Evolutionary conservation across 2,329 filamentous ascomycete species (phyloP).

Genomic region (Periconia macrospinosa): DNA sequence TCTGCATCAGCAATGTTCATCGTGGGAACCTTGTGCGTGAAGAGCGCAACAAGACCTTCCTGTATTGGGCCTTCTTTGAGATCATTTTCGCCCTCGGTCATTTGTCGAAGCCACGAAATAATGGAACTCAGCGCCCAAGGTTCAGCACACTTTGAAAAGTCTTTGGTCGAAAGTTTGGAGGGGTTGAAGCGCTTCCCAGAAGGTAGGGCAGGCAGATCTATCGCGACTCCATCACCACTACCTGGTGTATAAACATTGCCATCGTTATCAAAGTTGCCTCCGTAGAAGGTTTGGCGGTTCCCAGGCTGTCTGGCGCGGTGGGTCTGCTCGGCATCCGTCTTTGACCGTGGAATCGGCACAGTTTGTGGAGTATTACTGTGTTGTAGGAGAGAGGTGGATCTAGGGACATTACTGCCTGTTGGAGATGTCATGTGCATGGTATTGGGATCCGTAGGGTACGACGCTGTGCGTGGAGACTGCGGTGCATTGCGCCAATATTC

Average conservation of each 20-base stretch:
- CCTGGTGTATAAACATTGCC: conserved; percentile 60
- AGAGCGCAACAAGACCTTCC: conserved; percentile 84
- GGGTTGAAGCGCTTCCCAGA: conserved; percentile 81
- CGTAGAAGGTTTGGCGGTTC: conserved; percentile 40
- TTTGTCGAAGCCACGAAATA: conserved; percentile 79
- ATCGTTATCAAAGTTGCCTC: conserved; percentile 40
- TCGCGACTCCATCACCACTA: conserved; percentile 57
- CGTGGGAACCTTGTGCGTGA: conserved; percentile 92
- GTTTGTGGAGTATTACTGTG: conserved; percentile 80
- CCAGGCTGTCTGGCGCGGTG: conserved; percentile 44
- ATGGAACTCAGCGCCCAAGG: conserved; percentile 94
- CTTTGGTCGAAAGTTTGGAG: conserved; percentile 75
- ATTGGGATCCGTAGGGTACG: conserved; percentile 34
- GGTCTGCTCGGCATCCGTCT: conserved; percentile 82
- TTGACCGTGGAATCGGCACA: conserved; percentile 82
- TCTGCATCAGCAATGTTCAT: conserved; percentile 99
- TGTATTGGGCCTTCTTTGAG: conserved; percentile 81
- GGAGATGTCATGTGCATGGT: conserved; percentile 36
- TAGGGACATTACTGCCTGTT: conserved; percentile 35
- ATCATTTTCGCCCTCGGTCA: conserved; percentile 90
- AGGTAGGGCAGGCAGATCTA: conserved; percentile 84
- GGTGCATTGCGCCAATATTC: conserved; percentile 42
- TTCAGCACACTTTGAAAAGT: conserved; percentile 83
- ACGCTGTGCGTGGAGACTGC: conserved; percentile 24
- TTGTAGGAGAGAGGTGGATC: conserved; percentile 68